phyloP scores from a whole-genome alignment of 2,329 filamentous ascomycete species.

The Colletotrichum australisinense region DNA sequence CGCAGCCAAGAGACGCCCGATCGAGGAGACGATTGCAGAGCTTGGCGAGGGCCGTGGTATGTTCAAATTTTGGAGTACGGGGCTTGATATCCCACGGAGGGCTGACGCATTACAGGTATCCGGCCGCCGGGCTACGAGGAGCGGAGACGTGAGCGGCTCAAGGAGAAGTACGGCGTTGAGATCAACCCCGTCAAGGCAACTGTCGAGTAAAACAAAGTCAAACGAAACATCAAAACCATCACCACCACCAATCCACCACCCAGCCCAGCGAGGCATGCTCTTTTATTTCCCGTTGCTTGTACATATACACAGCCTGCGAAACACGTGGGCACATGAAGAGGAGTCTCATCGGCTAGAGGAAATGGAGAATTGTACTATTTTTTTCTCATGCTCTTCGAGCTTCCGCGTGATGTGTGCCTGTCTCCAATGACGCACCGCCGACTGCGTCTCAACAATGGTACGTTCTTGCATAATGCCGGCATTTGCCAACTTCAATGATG shows the following conservation, averaged over 20 bases:
- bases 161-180: constrained; percentile 89
- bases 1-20: constrained; percentile 78
- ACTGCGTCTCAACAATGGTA: constrained; percentile 32
- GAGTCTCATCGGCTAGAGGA: constrained; percentile 41
- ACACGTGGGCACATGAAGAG: constrained; percentile 30
- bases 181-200: constrained; percentile 73
- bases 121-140: constrained; percentile 86
- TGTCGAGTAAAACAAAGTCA: constrained; percentile 48
- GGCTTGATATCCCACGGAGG: background rate
- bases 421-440: constrained; percentile 27
- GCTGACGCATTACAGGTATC: constrained; percentile 69
- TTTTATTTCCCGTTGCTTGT: constrained; percentile 36
- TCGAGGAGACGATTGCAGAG: constrained; percentile 83
- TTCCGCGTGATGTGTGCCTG: constrained; percentile 35
- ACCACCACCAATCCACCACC: background rate
- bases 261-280: constrained; percentile 27
- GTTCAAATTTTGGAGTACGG: constrained; percentile 36
- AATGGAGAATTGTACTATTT: constrained; percentile 46
- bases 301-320: constrained; percentile 36
- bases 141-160: constrained; percentile 82
- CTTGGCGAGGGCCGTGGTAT: constrained; percentile 90
- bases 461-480: constrained; percentile 14
- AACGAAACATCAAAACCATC: constrained; percentile 9
- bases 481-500: constrained; percentile 47
- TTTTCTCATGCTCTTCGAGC: constrained; percentile 30